A percentile compares a stretch with the other conserved stretches of the same genome.
These are phyloP conservation scores for Colletotrichum viniferum DNA, from an alignment of 2,329 filamentous ascomycete species.

Conservation along the genomic window DNA sequence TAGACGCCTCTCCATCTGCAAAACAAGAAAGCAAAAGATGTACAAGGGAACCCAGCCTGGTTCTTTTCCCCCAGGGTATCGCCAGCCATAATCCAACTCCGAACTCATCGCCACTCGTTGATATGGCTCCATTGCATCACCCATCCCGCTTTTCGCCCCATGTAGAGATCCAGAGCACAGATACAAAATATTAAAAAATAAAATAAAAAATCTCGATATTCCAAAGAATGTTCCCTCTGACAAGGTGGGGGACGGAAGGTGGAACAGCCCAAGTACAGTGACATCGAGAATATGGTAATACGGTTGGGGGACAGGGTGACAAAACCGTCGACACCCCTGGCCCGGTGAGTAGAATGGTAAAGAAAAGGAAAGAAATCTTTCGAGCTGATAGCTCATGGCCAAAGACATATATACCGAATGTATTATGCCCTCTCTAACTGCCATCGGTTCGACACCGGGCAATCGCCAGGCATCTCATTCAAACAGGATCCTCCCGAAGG, in stretches of 20 bases:
- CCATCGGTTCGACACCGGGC: slow-evolving; percentile 9
- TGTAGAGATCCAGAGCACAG: slow-evolving; percentile 12
- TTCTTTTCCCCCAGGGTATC: slow-evolving; percentile 9
- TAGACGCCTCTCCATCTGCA: neutral
- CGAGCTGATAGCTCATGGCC: slow-evolving; percentile 14
- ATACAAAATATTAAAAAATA: slow-evolving; percentile 21
- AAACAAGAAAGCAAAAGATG: neutral
- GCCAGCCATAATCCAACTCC: slow-evolving; percentile 13
- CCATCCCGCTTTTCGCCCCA: neutral
- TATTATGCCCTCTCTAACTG: slow-evolving; percentile 6
- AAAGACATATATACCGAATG: neutral
- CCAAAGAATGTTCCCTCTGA: neutral
- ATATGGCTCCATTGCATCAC: neutral
- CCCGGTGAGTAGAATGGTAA: slow-evolving; percentile 4
- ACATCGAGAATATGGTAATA: neutral
- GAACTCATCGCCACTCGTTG: neutral
- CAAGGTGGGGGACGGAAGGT: neutral
- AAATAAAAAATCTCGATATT: neutral
- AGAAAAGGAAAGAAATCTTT: slow-evolving; percentile 15
- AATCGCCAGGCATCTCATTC: slow-evolving; percentile 14
- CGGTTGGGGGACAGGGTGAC: neutral
- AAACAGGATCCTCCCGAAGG: slow-evolving; percentile 22
- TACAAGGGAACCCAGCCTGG: slow-evolving; percentile 10
- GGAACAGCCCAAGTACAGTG: neutral
- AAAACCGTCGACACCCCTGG: neutral